A percentile compares a stretch with the other conserved stretches of the same genome.
phyloP scores from a whole-genome alignment of 768 basidiomycete genomes.

The Tricholoma flavovirens region DNA sequence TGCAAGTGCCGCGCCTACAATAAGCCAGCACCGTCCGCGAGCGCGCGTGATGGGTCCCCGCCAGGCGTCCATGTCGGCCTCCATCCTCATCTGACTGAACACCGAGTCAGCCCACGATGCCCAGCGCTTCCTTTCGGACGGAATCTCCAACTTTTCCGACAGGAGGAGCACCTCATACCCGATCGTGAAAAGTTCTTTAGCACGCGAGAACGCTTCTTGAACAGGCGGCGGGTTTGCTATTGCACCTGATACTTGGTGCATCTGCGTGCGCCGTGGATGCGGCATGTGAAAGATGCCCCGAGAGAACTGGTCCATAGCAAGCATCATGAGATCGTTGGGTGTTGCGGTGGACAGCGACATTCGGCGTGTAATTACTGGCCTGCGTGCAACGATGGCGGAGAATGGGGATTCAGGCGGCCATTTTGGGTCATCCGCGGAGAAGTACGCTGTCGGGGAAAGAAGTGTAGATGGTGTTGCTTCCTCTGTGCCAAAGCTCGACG shows the following conservation, averaged over 20 bases:
- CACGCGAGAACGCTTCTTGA: slow-evolving; percentile 42
- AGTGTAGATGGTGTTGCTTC: background rate
- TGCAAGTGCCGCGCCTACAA: slow-evolving; percentile 47
- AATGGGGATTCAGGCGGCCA: slow-evolving; percentile 53
- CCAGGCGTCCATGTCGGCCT: slow-evolving; percentile 50
- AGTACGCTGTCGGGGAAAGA: slow-evolving; percentile 12
- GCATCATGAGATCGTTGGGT: slow-evolving; percentile 47
- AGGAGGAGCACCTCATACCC: slow-evolving; percentile 56
- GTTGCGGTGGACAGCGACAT: slow-evolving; percentile 37
- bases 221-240: slow-evolving; percentile 11
- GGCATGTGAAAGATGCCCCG: slow-evolving; percentile 72
- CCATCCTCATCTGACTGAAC: slow-evolving; percentile 60
- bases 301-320: slow-evolving; percentile 66
- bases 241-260: slow-evolving; percentile 6
- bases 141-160: slow-evolving; percentile 46
- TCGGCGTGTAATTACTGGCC: slow-evolving; percentile 45
- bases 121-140: slow-evolving; percentile 48
- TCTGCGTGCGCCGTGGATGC: slow-evolving; percentile 30
- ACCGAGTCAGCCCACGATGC: slow-evolving; percentile 57
- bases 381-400: slow-evolving; percentile 38
- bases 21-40: slow-evolving; percentile 50
- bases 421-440: slow-evolving; percentile 33
- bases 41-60: slow-evolving; percentile 38
- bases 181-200: slow-evolving; percentile 56
- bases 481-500: slow-evolving; percentile 4